Percentiles rank a stretch among this genome's conserved stretches.
Evolutionary conservation across 495 filamentous ascomycete genomes (phyloP).

Genomic region (Penicillium bovifimosum): DNA sequence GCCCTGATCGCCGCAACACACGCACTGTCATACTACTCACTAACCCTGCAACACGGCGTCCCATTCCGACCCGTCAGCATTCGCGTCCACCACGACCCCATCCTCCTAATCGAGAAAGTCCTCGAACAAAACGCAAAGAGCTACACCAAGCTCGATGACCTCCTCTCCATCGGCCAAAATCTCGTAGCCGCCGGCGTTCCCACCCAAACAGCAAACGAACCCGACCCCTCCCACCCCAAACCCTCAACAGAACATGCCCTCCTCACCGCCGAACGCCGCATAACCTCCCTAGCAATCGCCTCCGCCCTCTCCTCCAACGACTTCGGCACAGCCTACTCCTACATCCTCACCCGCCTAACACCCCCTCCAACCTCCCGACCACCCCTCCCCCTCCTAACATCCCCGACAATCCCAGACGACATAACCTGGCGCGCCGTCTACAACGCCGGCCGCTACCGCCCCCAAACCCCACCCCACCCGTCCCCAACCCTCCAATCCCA

Average conservation of each 20-base stretch:
- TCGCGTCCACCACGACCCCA: constrained; percentile 77
- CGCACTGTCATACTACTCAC: constrained; percentile 76
- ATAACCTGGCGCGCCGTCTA: constrained; percentile 91
- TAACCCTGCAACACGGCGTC: constrained; percentile 85
- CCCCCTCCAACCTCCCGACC: constrained; percentile 31
- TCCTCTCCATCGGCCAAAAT: constrained; percentile 70
- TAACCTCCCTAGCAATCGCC: constrained; percentile 84
- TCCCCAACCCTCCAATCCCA: constrained; percentile 29
- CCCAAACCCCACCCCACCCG: constrained; percentile 27
- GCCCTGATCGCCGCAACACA: constrained; percentile 83
- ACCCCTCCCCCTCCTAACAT: constrained; percentile 24
- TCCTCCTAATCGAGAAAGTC: constrained; percentile 76
- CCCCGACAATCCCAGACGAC: constrained; percentile 53
- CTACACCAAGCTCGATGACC: constrained; percentile 82
- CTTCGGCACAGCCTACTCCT: constrained; percentile 96
- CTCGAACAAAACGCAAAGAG: constrained; percentile 80
- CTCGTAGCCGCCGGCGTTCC: constrained; percentile 67
- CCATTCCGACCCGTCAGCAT: constrained; percentile 90
- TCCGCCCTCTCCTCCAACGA: constrained; percentile 81
- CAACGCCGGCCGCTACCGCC: constrained; percentile 75
- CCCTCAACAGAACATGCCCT: constrained; percentile 21
- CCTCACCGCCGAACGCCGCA: constrained; percentile 54
- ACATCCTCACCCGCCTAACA: constrained; percentile 66
- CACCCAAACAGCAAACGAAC: constrained; percentile 17
- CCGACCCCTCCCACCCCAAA: constrained; percentile 6